Evolutionary conservation across 768 basidiomycete species (phyloP).

Genomic region (Kwoniella sp.): DNA sequence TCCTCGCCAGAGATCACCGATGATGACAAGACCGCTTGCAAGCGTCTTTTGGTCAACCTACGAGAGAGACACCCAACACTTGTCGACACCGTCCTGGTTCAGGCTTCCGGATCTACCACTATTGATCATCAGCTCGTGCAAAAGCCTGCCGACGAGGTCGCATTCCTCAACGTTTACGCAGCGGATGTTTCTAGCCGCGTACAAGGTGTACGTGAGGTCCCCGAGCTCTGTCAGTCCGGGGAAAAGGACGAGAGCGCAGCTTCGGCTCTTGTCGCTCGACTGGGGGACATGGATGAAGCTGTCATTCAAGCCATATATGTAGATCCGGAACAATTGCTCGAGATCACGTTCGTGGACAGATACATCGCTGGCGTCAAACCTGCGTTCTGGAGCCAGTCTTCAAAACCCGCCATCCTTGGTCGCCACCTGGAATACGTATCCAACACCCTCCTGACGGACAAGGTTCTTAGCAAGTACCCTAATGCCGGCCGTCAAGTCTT

Average conservation of each 20-base stretch:
- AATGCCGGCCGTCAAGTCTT: constrained; percentile 54
- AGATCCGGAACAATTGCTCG: constrained; percentile 54
- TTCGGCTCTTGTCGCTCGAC: constrained; percentile 64
- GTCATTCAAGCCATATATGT: constrained; percentile 70
- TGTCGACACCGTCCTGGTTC: constrained; percentile 24
- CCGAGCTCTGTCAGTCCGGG: constrained; percentile 4
- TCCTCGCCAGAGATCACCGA: constrained; percentile 6
- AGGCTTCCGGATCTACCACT: constrained; percentile 1
- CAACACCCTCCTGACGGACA: constrained; percentile 50
- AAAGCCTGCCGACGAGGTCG: constrained; percentile 9
- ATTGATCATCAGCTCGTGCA: constrained; percentile 10
- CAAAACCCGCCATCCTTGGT: constrained; percentile 40
- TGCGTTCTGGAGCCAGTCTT: constrained; percentile 16
- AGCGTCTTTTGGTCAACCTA: constrained; percentile 19
- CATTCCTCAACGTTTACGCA: constrained; percentile 50
- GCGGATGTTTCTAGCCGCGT: constrained; percentile 62
- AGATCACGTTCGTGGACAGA: constrained; percentile 35
- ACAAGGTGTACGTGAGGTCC: constrained; percentile 54
- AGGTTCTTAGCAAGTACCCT: constrained; percentile 29
- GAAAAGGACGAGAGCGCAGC: constrained; percentile 51
- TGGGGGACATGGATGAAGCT: constrained; percentile 60
- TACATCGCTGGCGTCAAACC: constrained; percentile 30
- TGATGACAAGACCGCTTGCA: constrained; percentile 8
- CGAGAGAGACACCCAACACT: constrained; percentile 33
- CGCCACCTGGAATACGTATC: constrained; percentile 60